Evolutionary conservation across 2,329 filamentous ascomycete genomes (phyloP).

Genomic region (Cyclaneusma minus): DNA sequence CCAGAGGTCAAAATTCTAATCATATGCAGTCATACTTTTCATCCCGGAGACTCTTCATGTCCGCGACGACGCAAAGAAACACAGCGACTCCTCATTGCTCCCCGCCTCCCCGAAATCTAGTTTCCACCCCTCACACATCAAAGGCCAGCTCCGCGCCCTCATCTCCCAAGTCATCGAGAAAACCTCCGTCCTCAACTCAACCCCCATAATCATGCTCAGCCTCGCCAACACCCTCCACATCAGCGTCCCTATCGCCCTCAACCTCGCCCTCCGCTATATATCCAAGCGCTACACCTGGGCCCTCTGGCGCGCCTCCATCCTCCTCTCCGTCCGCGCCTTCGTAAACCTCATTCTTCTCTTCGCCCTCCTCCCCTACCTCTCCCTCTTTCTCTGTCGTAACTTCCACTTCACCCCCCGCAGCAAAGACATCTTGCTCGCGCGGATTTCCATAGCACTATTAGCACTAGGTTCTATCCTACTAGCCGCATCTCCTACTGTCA

Average conservation of each 20-base stretch:
- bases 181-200: conserved; percentile 11
- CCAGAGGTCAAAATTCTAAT: no score
- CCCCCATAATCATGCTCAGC: conserved; percentile 16
- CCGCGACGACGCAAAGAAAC: conserved; percentile 4
- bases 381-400: conserved; percentile 8
- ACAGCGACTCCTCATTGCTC: background rate
- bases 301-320: conserved; percentile 9
- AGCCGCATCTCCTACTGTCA: conserved; percentile 10
- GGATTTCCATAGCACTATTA: conserved; percentile 9
- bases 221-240: conserved; percentile 10
- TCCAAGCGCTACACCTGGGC: conserved; percentile 13
- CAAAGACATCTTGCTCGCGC: conserved; percentile 14
- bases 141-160: conserved; percentile 2
- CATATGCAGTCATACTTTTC: conserved; percentile 11
- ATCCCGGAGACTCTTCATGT: conserved; percentile 18
- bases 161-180: conserved; percentile 6
- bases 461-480: conserved; percentile 9
- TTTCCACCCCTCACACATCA: background rate
- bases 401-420: conserved; percentile 6
- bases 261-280: conserved; percentile 13
- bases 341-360: conserved; percentile 13
- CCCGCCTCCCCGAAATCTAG: conserved; percentile 2
- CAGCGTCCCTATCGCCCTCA: conserved; percentile 7
- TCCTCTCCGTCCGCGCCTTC: conserved; percentile 14
- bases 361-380: conserved; percentile 10